Evolutionary conservation across 768 basidiomycete genomes (phyloP).

Genomic region (Scleroderma bovista): DNA sequence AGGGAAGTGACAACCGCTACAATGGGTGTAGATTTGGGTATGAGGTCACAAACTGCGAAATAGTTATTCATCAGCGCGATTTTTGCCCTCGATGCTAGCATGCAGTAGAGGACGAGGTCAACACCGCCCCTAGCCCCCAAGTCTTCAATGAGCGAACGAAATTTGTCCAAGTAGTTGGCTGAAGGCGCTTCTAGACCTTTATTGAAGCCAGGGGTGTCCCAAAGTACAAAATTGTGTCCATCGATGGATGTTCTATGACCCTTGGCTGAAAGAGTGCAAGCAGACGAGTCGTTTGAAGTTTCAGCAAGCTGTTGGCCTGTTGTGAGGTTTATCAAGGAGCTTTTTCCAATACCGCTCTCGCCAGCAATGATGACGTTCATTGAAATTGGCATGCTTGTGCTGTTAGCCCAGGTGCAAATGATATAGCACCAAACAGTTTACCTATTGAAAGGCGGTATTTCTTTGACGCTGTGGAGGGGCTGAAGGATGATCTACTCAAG

Average conservation of each 20-base stretch:
- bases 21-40: conserved; percentile 10
- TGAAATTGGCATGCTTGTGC: background rate
- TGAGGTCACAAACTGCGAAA: conserved; percentile 2
- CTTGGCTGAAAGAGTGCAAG: conserved; percentile 10
- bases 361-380: conserved; percentile 22
- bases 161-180: conserved; percentile 1
- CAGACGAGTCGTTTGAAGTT: conserved; percentile 15
- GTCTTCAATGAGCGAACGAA: conserved; percentile 6
- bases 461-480: too few relatives aligned
- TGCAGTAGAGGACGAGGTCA: conserved; percentile 18
- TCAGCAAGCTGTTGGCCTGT: conserved; percentile 5
- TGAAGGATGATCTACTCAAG: background rate
- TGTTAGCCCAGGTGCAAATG: conserved; percentile 1
- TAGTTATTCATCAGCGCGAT: conserved; percentile 13
- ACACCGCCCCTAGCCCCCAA: conserved; percentile 6
- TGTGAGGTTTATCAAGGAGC: conserved; percentile 21
- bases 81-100: conserved; percentile 16
- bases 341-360: conserved; percentile 21
- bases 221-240: conserved; percentile 8
- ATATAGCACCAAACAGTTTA: background rate
- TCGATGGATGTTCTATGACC: conserved; percentile 11
- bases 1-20: conserved; percentile 14
- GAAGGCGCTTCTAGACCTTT: conserved; percentile 5
- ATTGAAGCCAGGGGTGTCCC: conserved; percentile 16
- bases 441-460: background rate